Base-by-base conservation (phyloP, 2,329 filamentous ascomycete species). In the Ilyonectria destructans region DNA sequence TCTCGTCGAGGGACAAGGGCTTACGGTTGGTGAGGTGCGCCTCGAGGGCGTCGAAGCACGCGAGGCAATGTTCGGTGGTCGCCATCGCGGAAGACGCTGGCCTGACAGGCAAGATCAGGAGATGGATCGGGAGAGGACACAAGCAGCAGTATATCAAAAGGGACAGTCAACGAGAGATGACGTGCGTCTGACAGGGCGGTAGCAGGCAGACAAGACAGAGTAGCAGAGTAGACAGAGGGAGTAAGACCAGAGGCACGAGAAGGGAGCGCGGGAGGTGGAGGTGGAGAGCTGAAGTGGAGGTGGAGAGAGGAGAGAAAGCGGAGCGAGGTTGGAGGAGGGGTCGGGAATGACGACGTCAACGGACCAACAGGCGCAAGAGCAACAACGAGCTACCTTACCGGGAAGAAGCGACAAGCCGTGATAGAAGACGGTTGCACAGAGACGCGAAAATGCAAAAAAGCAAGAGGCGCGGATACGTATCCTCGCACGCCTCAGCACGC, bases 31-130 rank as follows among this genome's bases (percentile, higher is more conserved):
- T 89, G 73, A 97, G 93, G 68, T 90, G 89, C 61, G 95, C 92
- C 57, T 90, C 87, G 43, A 99, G 90, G 46, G 87, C 87, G 83
- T 99, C 96, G 86, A 99, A 98, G 85, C 95, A 98, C 82, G 92
- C 95, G 77, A 96, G 90, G 82, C 95, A 98, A 82, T 98, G 96
- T 67, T 91, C 92, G 75, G 89, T 83, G 65, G 92, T 92, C 56
- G 96, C 96, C 96, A 98, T 98, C 73, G 51, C 56, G 61, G 65
- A 58, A 23, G 51, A 29, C 40, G 43, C 51, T 63, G 59, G 40
- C 66, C 65, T 62, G 60, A 65, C 40, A 45, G 31, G 19, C 21
- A 54, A 56, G 29, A 21, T 62, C 48, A 58, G 64, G 61, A 67
- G 67, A 51, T 31, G 52, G 57, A 37, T 48, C 37, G 15, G 55